Base-by-base conservation (phyloP, 495 filamentous ascomycete species). In the Aspergillus sclerotiicarbonarius region DNA sequence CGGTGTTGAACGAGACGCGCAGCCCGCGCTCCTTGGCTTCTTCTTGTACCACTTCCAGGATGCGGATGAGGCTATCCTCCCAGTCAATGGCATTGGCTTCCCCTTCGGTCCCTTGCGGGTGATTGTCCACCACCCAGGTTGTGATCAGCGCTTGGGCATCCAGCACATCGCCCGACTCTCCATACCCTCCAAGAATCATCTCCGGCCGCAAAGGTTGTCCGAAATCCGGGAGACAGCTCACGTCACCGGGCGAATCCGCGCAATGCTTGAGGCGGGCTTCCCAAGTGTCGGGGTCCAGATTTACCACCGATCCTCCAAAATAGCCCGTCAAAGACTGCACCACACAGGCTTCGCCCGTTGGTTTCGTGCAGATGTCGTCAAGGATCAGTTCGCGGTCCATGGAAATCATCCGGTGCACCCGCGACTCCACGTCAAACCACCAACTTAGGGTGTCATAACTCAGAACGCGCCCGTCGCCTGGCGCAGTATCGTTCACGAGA, bases 111-210 rank as follows among this genome's bases (percentile, higher is more conserved):
- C 84, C 89, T 68, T 93, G 90, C 0, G 80, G 79, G 71, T 88
- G 80, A 57, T 98, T 98, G 59, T 88, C 93, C 32, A 98, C 82
- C n/a, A 98, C 94, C 95, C 95, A 98, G 0, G 94, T 97, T 6
- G 87, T 83, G 13, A 96, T 86, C 63, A 97, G 80, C 3, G 95
- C 93, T 49, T 82, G 70, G 8, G 93, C 82, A 41, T 92, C 84
- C 0, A 89, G 75, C n/a, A 91, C 79, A 63, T 90, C 80, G 6
- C 78, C 83, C 4, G 80, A 81, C 10, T 84, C 72, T 50, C 88
- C 75, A 65, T 86, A 92, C 2, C 91, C 92, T 9, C 94, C 93
- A 37, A 98, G 76, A 19, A 98, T 83, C 77, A 96, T 85, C 56
- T 90, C 86, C 4, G 90, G 90, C 41, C 88, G 83, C 21, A 98